A percentile compares a stretch with the other conserved stretches of the same genome.
Evolutionary conservation across 306 rosid genomes (phyloP).

Genomic region (Ceratonia siliqua): DNA sequence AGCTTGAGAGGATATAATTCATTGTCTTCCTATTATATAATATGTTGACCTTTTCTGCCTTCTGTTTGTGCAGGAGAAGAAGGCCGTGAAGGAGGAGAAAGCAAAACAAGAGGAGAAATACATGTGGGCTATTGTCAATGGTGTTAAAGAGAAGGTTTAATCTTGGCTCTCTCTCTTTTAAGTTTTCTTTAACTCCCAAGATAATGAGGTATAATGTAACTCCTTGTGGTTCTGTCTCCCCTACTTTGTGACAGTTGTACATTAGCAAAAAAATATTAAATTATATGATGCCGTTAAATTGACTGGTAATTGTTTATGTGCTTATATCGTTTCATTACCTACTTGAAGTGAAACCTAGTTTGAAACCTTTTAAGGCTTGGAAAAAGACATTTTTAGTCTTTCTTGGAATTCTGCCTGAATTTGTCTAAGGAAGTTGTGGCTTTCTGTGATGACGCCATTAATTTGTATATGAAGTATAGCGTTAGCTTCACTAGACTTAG

Average conservation of each 20-base stretch:
- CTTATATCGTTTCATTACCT: background rate
- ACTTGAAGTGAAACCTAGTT: background rate
- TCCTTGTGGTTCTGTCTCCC: background rate
- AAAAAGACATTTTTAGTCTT: background rate
- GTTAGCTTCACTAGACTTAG: slow-evolving; percentile 1
- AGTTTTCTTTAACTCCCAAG: background rate
- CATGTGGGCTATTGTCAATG: slow-evolving; percentile 94
- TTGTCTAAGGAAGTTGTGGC: background rate
- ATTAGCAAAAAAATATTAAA: background rate
- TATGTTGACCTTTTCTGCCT: slow-evolving; percentile 2
- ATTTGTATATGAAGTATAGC: slow-evolving; percentile 7
- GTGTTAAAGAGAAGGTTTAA: slow-evolving; percentile 92
- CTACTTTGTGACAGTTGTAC: background rate
- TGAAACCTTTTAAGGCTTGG: background rate
- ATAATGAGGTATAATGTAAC: background rate
- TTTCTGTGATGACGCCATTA: background rate
- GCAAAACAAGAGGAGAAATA: slow-evolving; percentile 85
- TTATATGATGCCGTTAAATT: background rate
- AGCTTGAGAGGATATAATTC: slow-evolving; percentile 3
- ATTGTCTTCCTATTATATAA: background rate
- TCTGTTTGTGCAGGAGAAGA: slow-evolving; percentile 73
- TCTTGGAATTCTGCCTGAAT: background rate
- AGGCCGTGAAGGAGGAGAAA: slow-evolving; percentile 82
- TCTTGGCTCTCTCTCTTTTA: background rate
- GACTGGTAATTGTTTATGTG: background rate